Conservation (phyloP, 305 asterid species). For the Stenogyne calaminthoides region DNA sequence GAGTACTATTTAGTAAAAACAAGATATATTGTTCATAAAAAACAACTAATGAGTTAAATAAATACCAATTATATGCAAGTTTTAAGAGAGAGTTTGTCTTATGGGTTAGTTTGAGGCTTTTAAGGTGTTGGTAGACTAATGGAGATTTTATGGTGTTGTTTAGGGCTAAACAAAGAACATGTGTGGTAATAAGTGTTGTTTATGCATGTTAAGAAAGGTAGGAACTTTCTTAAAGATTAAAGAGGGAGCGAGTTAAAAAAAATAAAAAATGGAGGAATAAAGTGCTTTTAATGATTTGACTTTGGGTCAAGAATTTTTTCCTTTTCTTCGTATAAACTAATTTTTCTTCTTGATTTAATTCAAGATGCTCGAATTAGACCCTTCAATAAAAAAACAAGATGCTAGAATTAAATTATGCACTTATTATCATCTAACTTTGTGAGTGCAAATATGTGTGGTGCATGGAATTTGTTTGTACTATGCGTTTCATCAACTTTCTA, state of each 20-base stretch:
- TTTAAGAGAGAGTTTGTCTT: too few species aligned
- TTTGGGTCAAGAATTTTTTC: neutral
- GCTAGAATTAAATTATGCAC: neutral
- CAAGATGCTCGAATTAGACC: neutral
- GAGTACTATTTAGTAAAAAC: too few species aligned
- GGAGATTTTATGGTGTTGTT: conserved; percentile 8
- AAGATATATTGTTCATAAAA: too few species aligned
- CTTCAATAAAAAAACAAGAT: too few species aligned
- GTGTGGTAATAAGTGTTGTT: conserved; percentile 22
- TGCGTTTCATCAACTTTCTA: neutral
- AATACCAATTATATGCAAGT: too few species aligned
- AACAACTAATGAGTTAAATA: too few species aligned
- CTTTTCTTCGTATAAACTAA: neutral
- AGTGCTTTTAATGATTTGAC: conserved; percentile 33
- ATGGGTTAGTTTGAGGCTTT: neutral
- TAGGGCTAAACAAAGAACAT: conserved; percentile 19
- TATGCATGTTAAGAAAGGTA: conserved; percentile 10
- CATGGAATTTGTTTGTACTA: neutral
- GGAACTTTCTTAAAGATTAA: conserved; percentile 34
- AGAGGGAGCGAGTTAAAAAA: conserved; percentile 10
- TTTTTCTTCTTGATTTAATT: too few species aligned
- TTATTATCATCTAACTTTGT: neutral
- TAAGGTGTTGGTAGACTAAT: neutral
- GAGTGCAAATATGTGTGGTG: neutral
- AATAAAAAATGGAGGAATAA: conserved; percentile 29